These are phyloP conservation scores for Podospora conica DNA, from an alignment of 495 filamentous ascomycete species.

Conservation along the genomic window DNA sequence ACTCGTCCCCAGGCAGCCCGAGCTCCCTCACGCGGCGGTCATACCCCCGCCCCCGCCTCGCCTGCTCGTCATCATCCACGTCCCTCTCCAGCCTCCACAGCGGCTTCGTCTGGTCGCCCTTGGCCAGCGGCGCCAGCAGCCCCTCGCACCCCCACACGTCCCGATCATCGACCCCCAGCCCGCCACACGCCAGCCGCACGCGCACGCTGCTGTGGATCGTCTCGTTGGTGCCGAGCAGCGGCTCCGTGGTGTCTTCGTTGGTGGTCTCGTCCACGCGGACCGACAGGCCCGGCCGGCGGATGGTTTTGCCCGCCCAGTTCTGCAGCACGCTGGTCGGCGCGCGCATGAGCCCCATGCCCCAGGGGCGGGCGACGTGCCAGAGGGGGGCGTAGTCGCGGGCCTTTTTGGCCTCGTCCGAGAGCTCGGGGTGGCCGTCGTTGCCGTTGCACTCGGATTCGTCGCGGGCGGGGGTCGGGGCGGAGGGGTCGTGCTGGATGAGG, in stretches of 20 bases:
- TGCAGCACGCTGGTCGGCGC: constrained; percentile 17
- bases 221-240: constrained; percentile 24
- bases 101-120: not conserved
- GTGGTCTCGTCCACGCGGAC: constrained; percentile 27
- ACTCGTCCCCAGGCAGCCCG: constrained; percentile 6
- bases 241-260: constrained; percentile 28
- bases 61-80: not conserved
- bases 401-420: constrained; percentile 8
- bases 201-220: constrained; percentile 24
- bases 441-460: constrained; percentile 19
- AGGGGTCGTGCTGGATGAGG: constrained; percentile 6
- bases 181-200: constrained; percentile 22
- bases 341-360: constrained; percentile 21
- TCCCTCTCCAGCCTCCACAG: constrained; percentile 21
- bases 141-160: constrained; percentile 22
- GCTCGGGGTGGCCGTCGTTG: constrained; percentile 14
- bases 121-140: constrained; percentile 2
- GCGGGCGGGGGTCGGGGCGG: constrained; percentile 5
- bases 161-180: constrained; percentile 25
- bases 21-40: constrained; percentile 9
- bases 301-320: constrained; percentile 21
- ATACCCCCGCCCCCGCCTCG: not conserved
- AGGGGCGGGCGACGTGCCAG: constrained; percentile 25
- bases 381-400: constrained; percentile 10
- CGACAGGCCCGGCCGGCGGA: constrained; percentile 25